phyloP scores from a whole-genome alignment of 2,329 filamentous ascomycete genomes.

The Botryosphaeria dothidea region DNA sequence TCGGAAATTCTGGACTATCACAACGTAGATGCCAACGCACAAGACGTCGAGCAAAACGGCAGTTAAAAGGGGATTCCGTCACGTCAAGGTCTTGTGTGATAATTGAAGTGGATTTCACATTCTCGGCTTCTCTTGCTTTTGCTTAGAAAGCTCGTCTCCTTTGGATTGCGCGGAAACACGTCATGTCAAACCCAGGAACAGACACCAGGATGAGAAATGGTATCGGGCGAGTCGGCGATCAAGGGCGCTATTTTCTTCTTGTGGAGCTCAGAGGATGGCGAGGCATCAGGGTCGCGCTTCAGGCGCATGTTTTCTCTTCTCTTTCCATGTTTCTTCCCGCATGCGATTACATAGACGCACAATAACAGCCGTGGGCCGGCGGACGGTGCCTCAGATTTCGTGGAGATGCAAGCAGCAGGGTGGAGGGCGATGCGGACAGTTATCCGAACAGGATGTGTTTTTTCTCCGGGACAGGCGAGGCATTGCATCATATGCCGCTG shows the following conservation, averaged over 20 bases:
- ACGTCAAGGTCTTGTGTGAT: neutral
- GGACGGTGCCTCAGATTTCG: neutral
- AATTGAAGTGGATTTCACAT: neutral
- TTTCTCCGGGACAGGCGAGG: too few species aligned
- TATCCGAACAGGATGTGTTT: neutral
- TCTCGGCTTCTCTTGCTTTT: conserved; percentile 12
- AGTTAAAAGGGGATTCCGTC: neutral
- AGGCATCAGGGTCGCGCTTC: neutral
- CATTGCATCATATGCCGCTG: conserved; percentile 5
- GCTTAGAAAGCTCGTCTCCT: conserved; percentile 12
- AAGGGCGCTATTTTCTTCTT: conserved; percentile 9
- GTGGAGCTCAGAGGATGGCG: neutral
- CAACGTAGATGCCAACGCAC: conserved; percentile 68
- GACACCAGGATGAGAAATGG: conserved; percentile 1
- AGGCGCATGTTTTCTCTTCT: conserved; percentile 14
- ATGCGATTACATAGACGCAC: conserved; percentile 11
- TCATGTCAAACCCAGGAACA: conserved; percentile 3
- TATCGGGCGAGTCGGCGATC: conserved; percentile 13
- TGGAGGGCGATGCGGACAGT: neutral
- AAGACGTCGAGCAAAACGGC: conserved; percentile 26
- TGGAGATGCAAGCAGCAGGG: neutral
- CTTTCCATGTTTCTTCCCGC: conserved; percentile 1
- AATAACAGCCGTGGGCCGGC: neutral
- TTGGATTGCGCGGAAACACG: neutral
- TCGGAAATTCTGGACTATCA: conserved; percentile 98